Evolutionary conservation across 2,329 filamentous ascomycete genomes (phyloP), one percentile per base, ranked within the genome.

Genomic region (Paracamarosporium sp.): DNA sequence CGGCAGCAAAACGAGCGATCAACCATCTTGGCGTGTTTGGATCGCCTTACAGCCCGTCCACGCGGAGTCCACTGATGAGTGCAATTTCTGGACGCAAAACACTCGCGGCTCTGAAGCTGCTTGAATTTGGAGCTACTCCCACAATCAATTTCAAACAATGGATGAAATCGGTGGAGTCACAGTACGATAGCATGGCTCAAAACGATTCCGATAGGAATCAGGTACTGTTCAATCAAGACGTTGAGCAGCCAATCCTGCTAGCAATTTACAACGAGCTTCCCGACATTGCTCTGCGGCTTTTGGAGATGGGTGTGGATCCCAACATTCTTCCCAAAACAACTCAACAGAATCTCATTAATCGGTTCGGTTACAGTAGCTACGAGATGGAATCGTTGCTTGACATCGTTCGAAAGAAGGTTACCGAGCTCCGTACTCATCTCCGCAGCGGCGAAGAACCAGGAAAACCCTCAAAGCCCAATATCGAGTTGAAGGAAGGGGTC

Each of bases 171-270:
- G 82, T 81, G 60, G 72, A 85, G 33, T 78, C 78, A 0, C 73
- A 80, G 0, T 78, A 75, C 40, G 65, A 80, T 22, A 69, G 71
- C 20, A 63, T 80, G 3, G 64, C 78, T 20, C 67, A 15, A 69
- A 53, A 44, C 3, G 64, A 71, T 45, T 60, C 81, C 1, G 83
- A 89, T 22, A 48, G 73, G 0, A 87, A 87, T 53, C 75, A 82
- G 55, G 72, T 74, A 1, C 64, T 65, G 0, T 91, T 87, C 70
- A 72, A 80, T 3, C 58, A 73, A 5, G 70, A 65, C 1, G 68
- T 84, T 11, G 80, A 85, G 53, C 91, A 94, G 67, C 91, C 92
- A 0, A 77, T 95, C 13, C 80, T 92, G 9, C 56, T 82, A 3
- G 91, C 92, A 2, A 75, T 84, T 3, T 13, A 82, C 77, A 68